Conservation (phyloP, 805 yeast species). For the Cyberlindnera japonica region DNA sequence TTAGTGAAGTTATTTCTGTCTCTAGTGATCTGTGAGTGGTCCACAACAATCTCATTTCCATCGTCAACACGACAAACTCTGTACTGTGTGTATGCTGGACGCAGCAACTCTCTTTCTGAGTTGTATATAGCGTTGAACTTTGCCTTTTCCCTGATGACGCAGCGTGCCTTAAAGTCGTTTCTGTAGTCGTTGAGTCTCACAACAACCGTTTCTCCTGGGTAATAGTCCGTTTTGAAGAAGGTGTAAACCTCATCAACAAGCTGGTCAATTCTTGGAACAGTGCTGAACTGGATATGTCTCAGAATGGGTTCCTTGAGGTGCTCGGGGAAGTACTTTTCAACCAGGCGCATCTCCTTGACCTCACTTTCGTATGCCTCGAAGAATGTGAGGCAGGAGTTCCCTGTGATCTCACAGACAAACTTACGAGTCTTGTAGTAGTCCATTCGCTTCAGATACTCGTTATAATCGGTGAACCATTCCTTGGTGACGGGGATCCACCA, state of each 20-base stretch:
- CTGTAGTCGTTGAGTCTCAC: constrained; percentile 39
- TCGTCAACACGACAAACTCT: constrained; percentile 56
- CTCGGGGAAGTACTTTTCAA: constrained; percentile 84
- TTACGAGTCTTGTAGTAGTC: constrained; percentile 71
- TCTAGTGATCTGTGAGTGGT: constrained; percentile 68
- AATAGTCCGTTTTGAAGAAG: constrained; percentile 75
- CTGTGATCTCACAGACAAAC: constrained; percentile 94
- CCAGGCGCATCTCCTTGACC: constrained; percentile 53
- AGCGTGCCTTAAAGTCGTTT: constrained; percentile 29
- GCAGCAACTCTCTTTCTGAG: constrained; percentile 32
- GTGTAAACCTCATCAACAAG: constrained; percentile 84
- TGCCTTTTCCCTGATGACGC: constrained; percentile 81
- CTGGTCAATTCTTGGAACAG: constrained; percentile 76
- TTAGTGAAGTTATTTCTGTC: constrained; percentile 88
- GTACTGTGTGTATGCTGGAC: constrained; percentile 62
- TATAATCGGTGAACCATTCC: constrained; percentile 82
- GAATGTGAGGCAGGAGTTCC: constrained; percentile 85
- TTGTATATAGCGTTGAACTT: constrained; percentile 54
- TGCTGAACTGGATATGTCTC: constrained; percentile 75
- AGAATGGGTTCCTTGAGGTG: constrained; percentile 90
- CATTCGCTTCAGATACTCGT: constrained; percentile 66
- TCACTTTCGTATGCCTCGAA: constrained; percentile 87
- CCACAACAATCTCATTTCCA: constrained; percentile 63
- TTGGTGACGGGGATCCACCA: constrained; percentile 82
- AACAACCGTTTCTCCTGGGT: constrained; percentile 84